phyloP scores from a whole-genome alignment of 305 asterid species.

The Salvia sclarea region DNA sequence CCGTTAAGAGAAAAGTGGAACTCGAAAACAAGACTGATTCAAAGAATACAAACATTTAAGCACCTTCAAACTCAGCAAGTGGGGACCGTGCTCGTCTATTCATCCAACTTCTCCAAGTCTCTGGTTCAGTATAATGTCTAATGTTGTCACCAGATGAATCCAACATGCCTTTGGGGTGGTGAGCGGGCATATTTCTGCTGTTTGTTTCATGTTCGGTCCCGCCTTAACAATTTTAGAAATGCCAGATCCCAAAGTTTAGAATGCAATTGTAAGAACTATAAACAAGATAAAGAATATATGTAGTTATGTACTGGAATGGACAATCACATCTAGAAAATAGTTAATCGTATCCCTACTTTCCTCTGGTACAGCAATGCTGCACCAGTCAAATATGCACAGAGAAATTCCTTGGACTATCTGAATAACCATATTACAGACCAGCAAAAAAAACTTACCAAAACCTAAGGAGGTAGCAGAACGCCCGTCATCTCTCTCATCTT shows the following conservation, averaged over 20 bases:
- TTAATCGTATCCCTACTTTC: background rate
- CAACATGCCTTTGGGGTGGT: conserved; percentile 33
- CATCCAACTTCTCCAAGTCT: conserved; percentile 77
- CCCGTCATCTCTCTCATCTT: conserved; percentile 34
- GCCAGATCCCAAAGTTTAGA: conserved; percentile 38
- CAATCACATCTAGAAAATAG: background rate
- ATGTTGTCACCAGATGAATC: conserved; percentile 37
- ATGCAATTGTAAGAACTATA: conserved; percentile 24
- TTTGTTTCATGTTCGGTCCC: conserved; percentile 45
- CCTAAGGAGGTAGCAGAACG: conserved; percentile 36
- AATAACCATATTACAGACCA: conserved; percentile 8
- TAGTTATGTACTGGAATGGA: conserved; percentile 6
- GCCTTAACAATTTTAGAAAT: conserved; percentile 50
- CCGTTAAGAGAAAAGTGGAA: conserved; percentile 21
- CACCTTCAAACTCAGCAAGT: conserved; percentile 66
- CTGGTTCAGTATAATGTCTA: conserved; percentile 50
- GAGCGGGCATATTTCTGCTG: conserved; percentile 32
- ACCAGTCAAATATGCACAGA: conserved; percentile 8
- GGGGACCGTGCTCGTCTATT: conserved; percentile 54
- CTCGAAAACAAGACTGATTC: conserved; percentile 21
- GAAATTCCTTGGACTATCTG: background rate
- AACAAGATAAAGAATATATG: conserved; percentile 11
- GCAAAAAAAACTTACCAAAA: conserved; percentile 41
- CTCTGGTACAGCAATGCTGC: background rate
- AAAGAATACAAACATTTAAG: conserved; percentile 15